phyloP scores from a whole-genome alignment of 176 grass and related monocot species.

The Melocanna baccifera region DNA sequence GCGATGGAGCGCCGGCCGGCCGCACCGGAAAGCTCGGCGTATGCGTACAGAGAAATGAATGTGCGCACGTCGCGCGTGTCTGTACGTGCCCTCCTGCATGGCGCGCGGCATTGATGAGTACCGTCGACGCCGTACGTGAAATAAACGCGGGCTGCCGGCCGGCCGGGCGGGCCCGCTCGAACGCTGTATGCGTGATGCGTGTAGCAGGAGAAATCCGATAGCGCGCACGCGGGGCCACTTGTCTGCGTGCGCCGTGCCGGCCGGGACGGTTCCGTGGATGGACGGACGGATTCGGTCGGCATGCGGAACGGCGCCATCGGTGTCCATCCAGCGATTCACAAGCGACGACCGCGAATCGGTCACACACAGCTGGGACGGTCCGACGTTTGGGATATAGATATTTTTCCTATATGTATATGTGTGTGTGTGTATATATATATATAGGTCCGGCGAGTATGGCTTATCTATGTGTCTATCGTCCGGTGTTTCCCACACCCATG shows the following conservation, averaged over 20 bases:
- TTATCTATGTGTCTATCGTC: too few species aligned
- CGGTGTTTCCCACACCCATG: too few species aligned
- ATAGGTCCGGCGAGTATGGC: too few species aligned
- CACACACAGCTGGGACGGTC: too few species aligned
- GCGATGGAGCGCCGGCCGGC: neutral
- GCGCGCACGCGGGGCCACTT: neutral
- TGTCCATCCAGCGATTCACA: neutral
- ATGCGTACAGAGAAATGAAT: neutral
- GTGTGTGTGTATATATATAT: too few species aligned
- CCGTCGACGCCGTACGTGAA: constrained; percentile 5
- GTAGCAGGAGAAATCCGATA: too few species aligned
- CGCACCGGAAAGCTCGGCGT: neutral
- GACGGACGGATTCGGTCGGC: too few species aligned
- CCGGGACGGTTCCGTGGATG: too few species aligned
- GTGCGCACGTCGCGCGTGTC: neutral
- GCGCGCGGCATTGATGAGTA: neutral
- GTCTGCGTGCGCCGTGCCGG: neutral
- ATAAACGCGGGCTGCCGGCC: neutral
- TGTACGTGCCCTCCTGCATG: neutral
- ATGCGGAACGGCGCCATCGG: too few species aligned
- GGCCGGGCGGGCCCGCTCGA: neutral
- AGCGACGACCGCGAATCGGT: too few species aligned
- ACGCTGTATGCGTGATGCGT: neutral
- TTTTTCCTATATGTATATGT: too few species aligned
- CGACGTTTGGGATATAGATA: too few species aligned